A percentile compares a stretch with the other conserved stretches of the same genome.
phyloP scores from a whole-genome alignment of 1,139 yeast genomes.

The Sporopachydermia cereana region DNA sequence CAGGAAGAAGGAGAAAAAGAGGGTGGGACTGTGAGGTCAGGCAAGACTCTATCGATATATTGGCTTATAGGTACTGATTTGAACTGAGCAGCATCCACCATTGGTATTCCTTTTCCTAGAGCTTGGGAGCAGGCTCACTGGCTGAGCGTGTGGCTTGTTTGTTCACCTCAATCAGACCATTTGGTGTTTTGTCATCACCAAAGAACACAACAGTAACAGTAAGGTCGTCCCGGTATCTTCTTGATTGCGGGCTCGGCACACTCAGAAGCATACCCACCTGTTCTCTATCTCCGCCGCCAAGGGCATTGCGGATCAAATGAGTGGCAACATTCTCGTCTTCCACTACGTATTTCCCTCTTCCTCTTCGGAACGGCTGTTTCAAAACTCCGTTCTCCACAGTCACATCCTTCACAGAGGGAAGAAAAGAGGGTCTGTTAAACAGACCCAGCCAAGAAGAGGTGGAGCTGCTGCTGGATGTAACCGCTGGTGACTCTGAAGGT shows the following conservation, averaged over 20 bases:
- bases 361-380: conserved; percentile 44
- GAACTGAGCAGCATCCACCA: too few relatives aligned
- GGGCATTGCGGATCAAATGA: conserved; percentile 84
- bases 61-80: too few relatives aligned
- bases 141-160: background rate
- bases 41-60: too few relatives aligned
- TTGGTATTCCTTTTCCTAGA: background rate
- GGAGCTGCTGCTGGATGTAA: background rate
- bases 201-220: conserved; percentile 94
- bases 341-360: conserved; percentile 30
- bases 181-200: conserved; percentile 34
- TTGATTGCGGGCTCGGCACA: conserved; percentile 86
- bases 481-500: background rate
- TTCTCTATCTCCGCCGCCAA: conserved; percentile 83
- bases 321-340: conserved; percentile 88
- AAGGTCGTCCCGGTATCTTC: conserved; percentile 88
- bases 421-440: conserved; percentile 9
- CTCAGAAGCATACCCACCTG: conserved; percentile 81
- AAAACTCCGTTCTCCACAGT: conserved; percentile 34
- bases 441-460: background rate
- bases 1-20: too few relatives aligned
- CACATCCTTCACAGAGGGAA: conserved; percentile 22
- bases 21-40: too few relatives aligned
- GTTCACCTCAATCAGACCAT: conserved; percentile 6
- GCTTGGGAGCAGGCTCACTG: background rate